Conservation (phyloP, 2,329 filamentous ascomycete species). For the Cladophialophora carrionii region DNA sequence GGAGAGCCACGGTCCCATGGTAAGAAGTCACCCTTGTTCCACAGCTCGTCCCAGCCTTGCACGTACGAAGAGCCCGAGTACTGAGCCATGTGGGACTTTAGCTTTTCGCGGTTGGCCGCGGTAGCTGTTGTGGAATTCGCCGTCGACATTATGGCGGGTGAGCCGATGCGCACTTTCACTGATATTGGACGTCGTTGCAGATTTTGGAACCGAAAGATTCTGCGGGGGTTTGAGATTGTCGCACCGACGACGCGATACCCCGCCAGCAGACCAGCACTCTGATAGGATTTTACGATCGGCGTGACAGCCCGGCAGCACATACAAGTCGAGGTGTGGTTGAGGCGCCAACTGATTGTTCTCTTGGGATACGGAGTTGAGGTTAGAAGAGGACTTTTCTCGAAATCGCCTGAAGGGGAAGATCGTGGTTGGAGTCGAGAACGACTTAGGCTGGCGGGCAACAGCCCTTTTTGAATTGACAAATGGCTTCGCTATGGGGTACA, state of each 20-base stretch:
- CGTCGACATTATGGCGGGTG: constrained; percentile 12
- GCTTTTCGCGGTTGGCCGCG: constrained; percentile 33
- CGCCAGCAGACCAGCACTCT: neutral
- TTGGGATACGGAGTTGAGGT: neutral
- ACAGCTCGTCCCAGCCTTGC: constrained; percentile 60
- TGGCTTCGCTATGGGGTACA: neutral
- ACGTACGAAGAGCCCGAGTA: constrained; percentile 49
- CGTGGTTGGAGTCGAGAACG: neutral
- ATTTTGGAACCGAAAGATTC: neutral
- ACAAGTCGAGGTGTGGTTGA: neutral
- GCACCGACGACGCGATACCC: neutral
- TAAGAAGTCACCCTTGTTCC: constrained; percentile 56
- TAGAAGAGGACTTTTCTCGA: neutral
- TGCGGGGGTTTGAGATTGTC: neutral
- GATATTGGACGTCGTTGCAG: neutral
- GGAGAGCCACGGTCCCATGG: constrained; percentile 64
- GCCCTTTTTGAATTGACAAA: too few species aligned
- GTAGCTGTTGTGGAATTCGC: constrained; percentile 6
- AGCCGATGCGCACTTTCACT: neutral
- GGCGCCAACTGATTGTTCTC: neutral
- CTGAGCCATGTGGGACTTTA: constrained; percentile 47
- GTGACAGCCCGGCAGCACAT: neutral
- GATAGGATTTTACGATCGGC: neutral
- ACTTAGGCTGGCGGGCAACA: too few species aligned
- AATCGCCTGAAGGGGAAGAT: constrained; percentile 8